Percentiles rank a stretch among this genome's conserved stretches.
Evolutionary conservation across 345 rosid genomes (phyloP).

Genomic region (Linum tenue): DNA sequence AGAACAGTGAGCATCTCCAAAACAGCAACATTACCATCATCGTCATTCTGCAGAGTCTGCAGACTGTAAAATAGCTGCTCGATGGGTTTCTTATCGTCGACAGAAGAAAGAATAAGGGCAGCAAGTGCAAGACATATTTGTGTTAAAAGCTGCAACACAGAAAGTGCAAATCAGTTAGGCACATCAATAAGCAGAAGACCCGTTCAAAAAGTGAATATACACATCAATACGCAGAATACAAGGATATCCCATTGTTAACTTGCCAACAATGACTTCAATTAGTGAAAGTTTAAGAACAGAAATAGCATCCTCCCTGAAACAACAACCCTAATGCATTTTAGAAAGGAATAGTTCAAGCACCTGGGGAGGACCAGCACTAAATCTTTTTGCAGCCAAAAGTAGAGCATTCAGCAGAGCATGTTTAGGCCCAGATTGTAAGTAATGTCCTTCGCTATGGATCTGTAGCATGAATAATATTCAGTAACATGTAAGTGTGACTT

Average conservation of each 20-base stretch:
- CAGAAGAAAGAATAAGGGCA: conserved; percentile 64
- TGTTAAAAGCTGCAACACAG: conserved; percentile 64
- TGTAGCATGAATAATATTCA: conserved; percentile 21
- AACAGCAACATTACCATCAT: conserved; percentile 72
- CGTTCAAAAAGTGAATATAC: conserved; percentile 1
- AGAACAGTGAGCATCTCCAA: conserved; percentile 90
- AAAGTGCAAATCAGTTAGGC: conserved; percentile 6
- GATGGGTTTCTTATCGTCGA: conserved; percentile 70
- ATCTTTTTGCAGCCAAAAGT: conserved; percentile 74
- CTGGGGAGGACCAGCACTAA: conserved; percentile 88
- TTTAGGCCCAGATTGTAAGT: conserved; percentile 54
- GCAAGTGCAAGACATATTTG: conserved; percentile 93
- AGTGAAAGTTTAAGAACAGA: neutral
- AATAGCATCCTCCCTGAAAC: conserved; percentile 5
- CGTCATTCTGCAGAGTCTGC: conserved; percentile 63
- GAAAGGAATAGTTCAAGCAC: conserved; percentile 30
- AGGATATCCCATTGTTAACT: neutral
- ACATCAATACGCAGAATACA: neutral
- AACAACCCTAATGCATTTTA: neutral
- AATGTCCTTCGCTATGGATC: conserved; percentile 82
- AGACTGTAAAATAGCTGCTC: conserved; percentile 78
- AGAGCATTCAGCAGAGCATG: conserved; percentile 79
- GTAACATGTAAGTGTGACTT: neutral
- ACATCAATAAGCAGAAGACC: neutral
- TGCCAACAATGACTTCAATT: neutral